phyloP scores from a whole-genome alignment of 2,329 filamentous ascomycete species.

The Hypoxylon sp. region DNA sequence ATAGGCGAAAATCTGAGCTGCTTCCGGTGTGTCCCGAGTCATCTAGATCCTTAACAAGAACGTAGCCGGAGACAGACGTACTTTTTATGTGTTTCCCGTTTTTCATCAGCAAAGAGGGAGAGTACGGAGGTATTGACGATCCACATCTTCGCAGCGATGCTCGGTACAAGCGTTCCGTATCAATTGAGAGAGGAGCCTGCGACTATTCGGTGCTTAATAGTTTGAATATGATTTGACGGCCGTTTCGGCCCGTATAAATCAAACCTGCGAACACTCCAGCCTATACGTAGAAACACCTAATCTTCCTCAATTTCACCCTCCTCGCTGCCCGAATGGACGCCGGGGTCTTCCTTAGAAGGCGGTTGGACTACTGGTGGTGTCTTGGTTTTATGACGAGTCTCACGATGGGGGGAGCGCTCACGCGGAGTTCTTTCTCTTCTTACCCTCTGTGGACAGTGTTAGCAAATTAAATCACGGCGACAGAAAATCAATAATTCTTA shows the following conservation, averaged over 20 bases:
- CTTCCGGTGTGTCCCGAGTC: slow-evolving; percentile 38
- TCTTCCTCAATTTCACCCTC: slow-evolving; percentile 97
- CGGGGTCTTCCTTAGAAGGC: slow-evolving; percentile 62
- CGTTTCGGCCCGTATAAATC: too few relatives aligned
- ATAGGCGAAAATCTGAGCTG: slow-evolving; percentile 31
- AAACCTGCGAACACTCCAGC: too few relatives aligned
- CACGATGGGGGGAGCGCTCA: slow-evolving; percentile 69
- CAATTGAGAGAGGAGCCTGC: neutral
- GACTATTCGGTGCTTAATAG: neutral
- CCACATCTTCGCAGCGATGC: neutral
- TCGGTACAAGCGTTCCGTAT: neutral
- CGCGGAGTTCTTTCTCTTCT: slow-evolving; percentile 66
- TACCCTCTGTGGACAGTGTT: slow-evolving; percentile 57
- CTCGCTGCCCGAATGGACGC: slow-evolving; percentile 86
- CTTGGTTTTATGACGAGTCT: slow-evolving; percentile 65
- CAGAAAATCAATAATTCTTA: slow-evolving; percentile 44
- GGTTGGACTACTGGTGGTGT: slow-evolving; percentile 56
- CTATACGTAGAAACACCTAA: slow-evolving; percentile 45
- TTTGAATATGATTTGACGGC: too few relatives aligned
- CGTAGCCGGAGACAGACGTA: slow-evolving; percentile 40
- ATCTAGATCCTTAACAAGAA: slow-evolving; percentile 41
- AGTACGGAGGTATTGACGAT: neutral
- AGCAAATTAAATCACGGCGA: slow-evolving; percentile 35
- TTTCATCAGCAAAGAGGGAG: too few relatives aligned
- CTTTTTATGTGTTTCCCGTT: slow-evolving; percentile 42